phyloP scores from a whole-genome alignment of 371 early-diverging fungal species.

The Rhizopus arrhizus region DNA sequence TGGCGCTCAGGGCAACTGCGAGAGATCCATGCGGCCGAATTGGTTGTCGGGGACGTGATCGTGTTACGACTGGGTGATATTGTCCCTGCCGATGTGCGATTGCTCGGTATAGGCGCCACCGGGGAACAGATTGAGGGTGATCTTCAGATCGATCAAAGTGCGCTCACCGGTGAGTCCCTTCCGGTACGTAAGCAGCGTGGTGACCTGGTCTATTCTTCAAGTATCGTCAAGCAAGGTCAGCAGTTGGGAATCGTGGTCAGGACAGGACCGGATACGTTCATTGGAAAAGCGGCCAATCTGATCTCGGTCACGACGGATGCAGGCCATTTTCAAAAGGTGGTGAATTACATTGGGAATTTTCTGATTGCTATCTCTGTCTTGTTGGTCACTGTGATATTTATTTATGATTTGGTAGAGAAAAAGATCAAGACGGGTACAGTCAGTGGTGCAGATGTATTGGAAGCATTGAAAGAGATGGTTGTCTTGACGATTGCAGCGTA shows the following conservation, averaged over 20 bases:
- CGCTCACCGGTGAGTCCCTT: constrained; percentile 93
- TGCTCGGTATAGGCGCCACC: constrained; percentile 83
- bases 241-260: constrained; percentile 86
- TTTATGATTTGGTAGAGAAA: constrained; percentile 65
- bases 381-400: constrained; percentile 82
- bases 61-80: constrained; percentile 92
- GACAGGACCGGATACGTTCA: constrained; percentile 86
- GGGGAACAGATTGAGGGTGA: constrained; percentile 78
- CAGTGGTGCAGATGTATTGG: constrained; percentile 54
- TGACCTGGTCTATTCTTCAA: constrained; percentile 86
- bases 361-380: constrained; percentile 79
- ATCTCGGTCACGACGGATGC: constrained; percentile 83
- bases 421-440: constrained; percentile 37
- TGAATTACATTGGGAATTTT: constrained; percentile 92
- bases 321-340: constrained; percentile 91
- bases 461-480: constrained; percentile 78
- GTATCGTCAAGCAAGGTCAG: constrained; percentile 88
- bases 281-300: constrained; percentile 89
- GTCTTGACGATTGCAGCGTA: constrained; percentile 92
- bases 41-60: constrained; percentile 90
- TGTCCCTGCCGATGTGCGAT: constrained; percentile 88
- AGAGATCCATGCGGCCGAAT: constrained; percentile 77
- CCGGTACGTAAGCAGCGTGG: constrained; percentile 83
- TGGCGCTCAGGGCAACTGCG: constrained; percentile 80
- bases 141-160: constrained; percentile 92